Base-by-base conservation (phyloP, 441 rosid genomes). In the Arabidopsis lyrata region DNA sequence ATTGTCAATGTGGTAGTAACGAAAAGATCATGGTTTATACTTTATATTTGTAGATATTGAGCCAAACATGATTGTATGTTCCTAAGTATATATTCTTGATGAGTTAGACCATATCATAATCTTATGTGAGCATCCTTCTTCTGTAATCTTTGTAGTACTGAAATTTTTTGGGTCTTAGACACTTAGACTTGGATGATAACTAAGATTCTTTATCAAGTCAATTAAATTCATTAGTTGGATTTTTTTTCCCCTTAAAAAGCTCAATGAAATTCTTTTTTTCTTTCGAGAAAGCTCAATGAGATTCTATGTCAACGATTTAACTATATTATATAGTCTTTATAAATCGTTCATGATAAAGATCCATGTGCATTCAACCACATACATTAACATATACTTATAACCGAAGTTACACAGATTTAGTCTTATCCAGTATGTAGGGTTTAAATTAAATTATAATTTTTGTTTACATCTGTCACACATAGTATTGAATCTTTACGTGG, bases 71-170 rank as follows among this genome's bases (percentile, higher is more conserved):
- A 49, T 2, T 66, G 60, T 66, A 22, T 31, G 24, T 39, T 72
- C 64, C 2, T 71, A 68, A 71, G 38, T 27, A 53, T 18, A 18
- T 60, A 50, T 52, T 29, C 29, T 9, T 31, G 52, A 63, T 60
- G 68, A 49, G 52, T 27, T 31, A 7, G 10, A 9, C 42, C 22
- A 38, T 10, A 15, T 41, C 20, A 47, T 47, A 35, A 49, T 38
- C 20, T 32, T 12, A 18, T 24, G 24, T 62, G 45, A 41, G 35
- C 15, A 13, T 53, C 35, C 32, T 53, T 27, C 35, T 12, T 53
- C 58, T 12, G 16, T 9, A 13, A 53, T 53, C 42, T 56, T 34
- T 57, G 34, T 53, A 53, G 36, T 13, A 27, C 6, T 27, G 10
- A 18, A 20, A 11, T 7, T 7, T n/a, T 29, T 27, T 13, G 52